Evolutionary conservation across 2,329 filamentous ascomycete genomes (phyloP).

Genomic region (Colletotrichum phormii): DNA sequence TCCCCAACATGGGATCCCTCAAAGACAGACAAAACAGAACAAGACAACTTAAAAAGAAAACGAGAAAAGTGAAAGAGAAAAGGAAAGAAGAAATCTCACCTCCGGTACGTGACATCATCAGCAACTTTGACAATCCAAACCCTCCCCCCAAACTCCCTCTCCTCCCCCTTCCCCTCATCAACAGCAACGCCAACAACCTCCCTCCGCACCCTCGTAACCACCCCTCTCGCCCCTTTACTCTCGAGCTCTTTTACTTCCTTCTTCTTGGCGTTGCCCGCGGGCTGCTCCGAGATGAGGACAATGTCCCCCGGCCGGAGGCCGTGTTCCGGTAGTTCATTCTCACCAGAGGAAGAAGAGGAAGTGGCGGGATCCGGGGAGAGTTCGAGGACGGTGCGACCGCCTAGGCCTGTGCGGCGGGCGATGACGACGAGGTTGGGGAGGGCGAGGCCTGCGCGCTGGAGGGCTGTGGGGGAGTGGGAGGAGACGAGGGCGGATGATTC

Average conservation of each 20-base stretch:
- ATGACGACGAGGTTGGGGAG: constrained; percentile 80
- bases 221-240: constrained; percentile 75
- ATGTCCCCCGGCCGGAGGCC: constrained; percentile 83
- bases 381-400: constrained; percentile 90
- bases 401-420: constrained; percentile 87
- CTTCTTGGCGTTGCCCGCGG: constrained; percentile 78
- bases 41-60: too few species aligned
- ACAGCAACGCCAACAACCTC: constrained; percentile 74
- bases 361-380: constrained; percentile 81
- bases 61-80: too few species aligned
- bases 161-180: constrained; percentile 70
- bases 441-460: constrained; percentile 83
- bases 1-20: not conserved
- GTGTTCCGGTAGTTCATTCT: constrained; percentile 80
- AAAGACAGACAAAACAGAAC: not conserved
- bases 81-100: constrained; percentile 50
- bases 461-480: constrained; percentile 73
- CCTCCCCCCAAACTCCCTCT: constrained; percentile 55
- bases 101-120: constrained; percentile 74
- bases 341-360: too few species aligned
- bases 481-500: constrained; percentile 77
- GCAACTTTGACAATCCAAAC: constrained; percentile 76
- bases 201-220: constrained; percentile 74
- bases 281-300: constrained; percentile 80
- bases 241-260: constrained; percentile 78